Conservation (phyloP, 495 filamentous ascomycete genomes). For the Lepraria neglecta region DNA sequence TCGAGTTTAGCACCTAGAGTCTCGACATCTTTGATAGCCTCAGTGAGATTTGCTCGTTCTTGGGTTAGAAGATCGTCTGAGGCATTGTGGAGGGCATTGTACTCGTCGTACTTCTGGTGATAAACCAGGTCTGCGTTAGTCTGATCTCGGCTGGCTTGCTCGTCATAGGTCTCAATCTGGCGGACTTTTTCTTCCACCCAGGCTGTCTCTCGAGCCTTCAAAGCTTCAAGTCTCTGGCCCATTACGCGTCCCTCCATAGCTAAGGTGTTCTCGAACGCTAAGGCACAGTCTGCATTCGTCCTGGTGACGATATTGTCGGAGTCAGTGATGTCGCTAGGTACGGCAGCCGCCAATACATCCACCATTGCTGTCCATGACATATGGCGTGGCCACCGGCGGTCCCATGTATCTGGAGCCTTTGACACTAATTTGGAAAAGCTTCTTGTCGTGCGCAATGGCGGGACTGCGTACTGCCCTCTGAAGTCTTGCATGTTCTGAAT, state of each 20-base stretch:
- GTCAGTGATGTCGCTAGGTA: slow-evolving; percentile 25
- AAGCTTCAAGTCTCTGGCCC: slow-evolving; percentile 41
- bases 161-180: slow-evolving; percentile 57
- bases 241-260: slow-evolving; percentile 58
- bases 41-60: slow-evolving; percentile 60
- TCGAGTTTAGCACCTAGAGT: slow-evolving; percentile 80
- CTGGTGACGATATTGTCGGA: slow-evolving; percentile 32
- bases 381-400: slow-evolving; percentile 66
- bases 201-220: slow-evolving; percentile 47
- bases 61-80: slow-evolving; percentile 61
- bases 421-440: slow-evolving; percentile 37
- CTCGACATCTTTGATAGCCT: slow-evolving; percentile 76
- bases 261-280: slow-evolving; percentile 44
- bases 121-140: slow-evolving; percentile 63
- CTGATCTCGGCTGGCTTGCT: slow-evolving; percentile 52
- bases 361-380: slow-evolving; percentile 87
- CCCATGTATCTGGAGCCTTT: slow-evolving; percentile 35
- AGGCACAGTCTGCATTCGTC: slow-evolving; percentile 29
- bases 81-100: slow-evolving; percentile 55
- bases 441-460: slow-evolving; percentile 41
- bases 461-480: slow-evolving; percentile 11
- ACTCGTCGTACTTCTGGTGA: slow-evolving; percentile 58
- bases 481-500: slow-evolving; percentile 21
- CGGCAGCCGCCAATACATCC: slow-evolving; percentile 48
- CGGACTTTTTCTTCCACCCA: slow-evolving; percentile 64